Conservation (phyloP, 208 protist species). For the Blastocrithidia nonstop region DNA sequence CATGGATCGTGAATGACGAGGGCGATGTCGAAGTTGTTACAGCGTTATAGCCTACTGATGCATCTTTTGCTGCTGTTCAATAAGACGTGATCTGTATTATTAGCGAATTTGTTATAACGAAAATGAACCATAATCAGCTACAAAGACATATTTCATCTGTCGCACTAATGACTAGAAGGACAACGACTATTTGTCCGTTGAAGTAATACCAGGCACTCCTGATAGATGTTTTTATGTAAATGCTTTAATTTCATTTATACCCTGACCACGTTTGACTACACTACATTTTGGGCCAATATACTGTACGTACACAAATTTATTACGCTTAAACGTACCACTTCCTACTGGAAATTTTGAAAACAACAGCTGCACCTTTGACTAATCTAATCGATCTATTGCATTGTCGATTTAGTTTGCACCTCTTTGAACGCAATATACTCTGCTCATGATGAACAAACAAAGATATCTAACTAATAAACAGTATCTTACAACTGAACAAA, state of each 20-base stretch:
- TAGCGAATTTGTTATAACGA: conserved; percentile 58
- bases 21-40: conserved; percentile 6
- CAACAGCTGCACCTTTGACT: conserved; percentile 59
- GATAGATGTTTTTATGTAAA: conserved; percentile 32
- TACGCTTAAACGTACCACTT: conserved; percentile 71
- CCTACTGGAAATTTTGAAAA: conserved; percentile 70
- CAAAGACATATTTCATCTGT: conserved; percentile 55
- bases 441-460: conserved; percentile 14
- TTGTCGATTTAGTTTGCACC: conserved; percentile 56
- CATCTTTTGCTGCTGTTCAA: conserved; percentile 47
- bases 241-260: conserved; percentile 38
- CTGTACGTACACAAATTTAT: conserved; percentile 73
- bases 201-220: conserved; percentile 42
- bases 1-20: too few species aligned
- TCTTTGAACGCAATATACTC: conserved; percentile 29
- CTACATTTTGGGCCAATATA: conserved; percentile 53
- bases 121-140: conserved; percentile 56
- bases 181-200: conserved; percentile 39
- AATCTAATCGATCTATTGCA: conserved; percentile 39
- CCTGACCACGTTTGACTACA: conserved; percentile 60
- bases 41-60: conserved; percentile 14
- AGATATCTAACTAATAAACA: conserved; percentile 4
- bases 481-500: conserved; percentile 4
- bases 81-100: conserved; percentile 44
- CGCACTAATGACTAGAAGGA: conserved; percentile 44